Evolutionary conservation across 75 land plant genomes (phyloP).

Genomic region (Larix kaempferi): DNA sequence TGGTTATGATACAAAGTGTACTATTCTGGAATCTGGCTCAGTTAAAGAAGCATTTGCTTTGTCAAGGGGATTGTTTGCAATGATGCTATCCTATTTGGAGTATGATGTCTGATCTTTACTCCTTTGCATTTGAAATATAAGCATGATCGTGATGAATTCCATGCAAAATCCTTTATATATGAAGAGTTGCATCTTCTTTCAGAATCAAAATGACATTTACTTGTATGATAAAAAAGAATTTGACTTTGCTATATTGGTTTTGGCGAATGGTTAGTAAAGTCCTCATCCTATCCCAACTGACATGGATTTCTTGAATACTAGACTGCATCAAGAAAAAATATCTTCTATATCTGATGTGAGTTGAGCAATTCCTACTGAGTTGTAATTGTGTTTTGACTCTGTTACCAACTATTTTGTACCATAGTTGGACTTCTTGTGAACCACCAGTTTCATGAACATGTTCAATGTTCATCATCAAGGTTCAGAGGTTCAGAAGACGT

Average conservation of each 20-base stretch:
- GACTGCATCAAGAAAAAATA: not conserved
- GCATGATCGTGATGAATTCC: conserved; percentile 59
- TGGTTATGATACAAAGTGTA: too few species aligned
- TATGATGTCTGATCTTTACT: conserved; percentile 78
- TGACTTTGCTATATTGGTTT: not conserved
- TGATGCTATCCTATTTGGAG: conserved; percentile 73
- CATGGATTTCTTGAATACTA: not conserved
- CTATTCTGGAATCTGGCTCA: too few species aligned
- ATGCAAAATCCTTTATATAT: conserved; percentile 25
- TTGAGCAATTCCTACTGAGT: not conserved
- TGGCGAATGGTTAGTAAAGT: not conserved
- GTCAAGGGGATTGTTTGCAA: not conserved
- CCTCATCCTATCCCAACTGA: not conserved
- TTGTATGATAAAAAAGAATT: not conserved
- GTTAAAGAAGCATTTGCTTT: too few species aligned
- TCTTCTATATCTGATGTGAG: not conserved
- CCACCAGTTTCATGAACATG: too few species aligned
- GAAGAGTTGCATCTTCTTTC: conserved; percentile 19
- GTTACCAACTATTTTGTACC: too few species aligned
- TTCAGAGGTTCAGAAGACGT: too few species aligned
- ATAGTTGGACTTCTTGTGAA: too few species aligned
- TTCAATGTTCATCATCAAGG: too few species aligned
- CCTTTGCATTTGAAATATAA: conserved; percentile 64
- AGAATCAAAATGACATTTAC: not conserved
- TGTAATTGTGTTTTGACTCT: not conserved